Percentiles rank a stretch among this genome's conserved stretches.
phyloP scores from a whole-genome alignment of 495 filamentous ascomycete genomes.

The Bryoglossum gracile region DNA sequence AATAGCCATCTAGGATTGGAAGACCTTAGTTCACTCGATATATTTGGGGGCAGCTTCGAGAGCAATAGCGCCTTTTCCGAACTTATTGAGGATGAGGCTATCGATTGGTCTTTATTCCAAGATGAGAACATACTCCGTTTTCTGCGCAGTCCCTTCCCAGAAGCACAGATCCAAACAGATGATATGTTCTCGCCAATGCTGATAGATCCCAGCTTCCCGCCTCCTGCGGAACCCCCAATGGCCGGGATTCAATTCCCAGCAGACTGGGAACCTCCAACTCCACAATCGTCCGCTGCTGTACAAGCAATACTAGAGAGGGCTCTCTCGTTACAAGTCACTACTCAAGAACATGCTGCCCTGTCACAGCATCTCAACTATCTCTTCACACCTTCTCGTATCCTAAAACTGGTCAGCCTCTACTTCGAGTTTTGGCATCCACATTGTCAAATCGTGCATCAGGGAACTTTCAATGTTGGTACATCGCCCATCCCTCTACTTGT shows the following conservation, averaged over 20 bases:
- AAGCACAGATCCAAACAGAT: constrained; percentile 5
- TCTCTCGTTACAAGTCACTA: constrained; percentile 33
- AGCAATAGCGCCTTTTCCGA: constrained; percentile 15
- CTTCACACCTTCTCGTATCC: constrained; percentile 37
- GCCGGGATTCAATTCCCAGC: not conserved
- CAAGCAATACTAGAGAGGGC: constrained; percentile 22
- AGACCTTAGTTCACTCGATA: not conserved
- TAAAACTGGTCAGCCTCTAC: constrained; percentile 35
- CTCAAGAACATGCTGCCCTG: constrained; percentile 36
- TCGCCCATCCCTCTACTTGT: constrained; percentile 34
- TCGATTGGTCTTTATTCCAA: constrained; percentile 16
- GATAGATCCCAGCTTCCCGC: constrained; percentile 5
- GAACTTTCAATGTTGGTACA: constrained; percentile 35
- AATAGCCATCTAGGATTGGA: constrained; percentile 1
- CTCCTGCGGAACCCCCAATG: not conserved
- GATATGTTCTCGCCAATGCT: constrained; percentile 3
- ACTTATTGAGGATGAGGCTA: constrained; percentile 9
- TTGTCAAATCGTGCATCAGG: constrained; percentile 35
- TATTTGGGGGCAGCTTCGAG: constrained; percentile 9
- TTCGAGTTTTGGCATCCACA: constrained; percentile 42
- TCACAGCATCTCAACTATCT: constrained; percentile 33
- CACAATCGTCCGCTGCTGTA: constrained; percentile 18
- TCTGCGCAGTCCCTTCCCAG: constrained; percentile 7
- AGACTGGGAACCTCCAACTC: constrained; percentile 21
- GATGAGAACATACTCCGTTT: constrained; percentile 15